Percentiles rank a stretch among this genome's conserved stretches.
Evolutionary conservation across 179 eudicot species (phyloP).

Genomic region (Actinidia polygama): DNA sequence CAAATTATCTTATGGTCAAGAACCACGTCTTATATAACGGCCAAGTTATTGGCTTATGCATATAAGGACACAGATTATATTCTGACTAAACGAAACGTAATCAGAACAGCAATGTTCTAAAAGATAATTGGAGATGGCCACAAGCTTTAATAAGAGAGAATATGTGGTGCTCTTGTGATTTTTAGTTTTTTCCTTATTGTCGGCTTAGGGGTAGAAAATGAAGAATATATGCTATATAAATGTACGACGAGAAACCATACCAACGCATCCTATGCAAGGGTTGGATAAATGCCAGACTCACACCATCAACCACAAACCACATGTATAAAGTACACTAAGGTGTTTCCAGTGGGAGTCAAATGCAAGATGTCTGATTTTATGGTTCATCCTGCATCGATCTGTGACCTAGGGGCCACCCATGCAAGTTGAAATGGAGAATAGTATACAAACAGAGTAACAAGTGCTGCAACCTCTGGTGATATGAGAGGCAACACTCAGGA

Average conservation of each 20-base stretch:
- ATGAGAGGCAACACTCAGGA: background rate
- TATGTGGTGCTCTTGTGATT: background rate
- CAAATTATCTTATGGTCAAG: background rate
- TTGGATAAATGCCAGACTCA: background rate
- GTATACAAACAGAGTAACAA: background rate
- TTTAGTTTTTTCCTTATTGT: background rate
- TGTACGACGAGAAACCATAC: too few relatives aligned
- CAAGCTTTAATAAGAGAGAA: background rate
- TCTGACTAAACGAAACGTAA: background rate
- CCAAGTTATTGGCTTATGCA: background rate
- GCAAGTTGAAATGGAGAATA: background rate
- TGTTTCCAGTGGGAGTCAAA: background rate
- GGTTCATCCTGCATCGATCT: background rate
- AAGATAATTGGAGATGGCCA: too few relatives aligned
- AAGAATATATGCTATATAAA: too few relatives aligned
- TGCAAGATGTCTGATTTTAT: too few relatives aligned
- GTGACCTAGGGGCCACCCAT: background rate
- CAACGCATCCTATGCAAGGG: background rate
- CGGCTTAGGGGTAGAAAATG: background rate
- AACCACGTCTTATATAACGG: background rate
- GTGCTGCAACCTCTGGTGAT: background rate
- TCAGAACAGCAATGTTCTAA: background rate
- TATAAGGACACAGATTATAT: conserved; percentile 4
- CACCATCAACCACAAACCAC: background rate
- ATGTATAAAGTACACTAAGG: background rate